Conservation (phyloP, 345 rosid species). For the Moricandia moricandioides region DNA sequence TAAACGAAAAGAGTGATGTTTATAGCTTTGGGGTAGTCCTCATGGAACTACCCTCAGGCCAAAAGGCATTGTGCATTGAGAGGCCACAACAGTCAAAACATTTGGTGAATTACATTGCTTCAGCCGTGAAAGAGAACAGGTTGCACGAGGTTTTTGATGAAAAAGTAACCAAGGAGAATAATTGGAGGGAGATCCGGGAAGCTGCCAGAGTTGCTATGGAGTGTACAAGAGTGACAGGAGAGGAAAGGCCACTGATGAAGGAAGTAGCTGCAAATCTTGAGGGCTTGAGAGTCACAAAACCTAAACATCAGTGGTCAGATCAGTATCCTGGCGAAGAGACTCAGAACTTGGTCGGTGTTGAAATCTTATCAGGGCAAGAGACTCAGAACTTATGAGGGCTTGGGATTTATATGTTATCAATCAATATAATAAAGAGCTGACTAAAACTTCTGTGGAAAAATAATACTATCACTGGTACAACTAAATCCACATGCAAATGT, state of each 20-base stretch:
- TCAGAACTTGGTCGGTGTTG: background rate
- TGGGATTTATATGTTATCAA: no score
- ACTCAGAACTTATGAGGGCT: no score
- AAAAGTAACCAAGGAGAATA: background rate
- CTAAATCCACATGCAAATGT: background rate
- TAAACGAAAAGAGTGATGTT: background rate
- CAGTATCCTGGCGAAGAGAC: background rate
- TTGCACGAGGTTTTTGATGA: background rate
- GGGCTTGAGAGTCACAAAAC: background rate
- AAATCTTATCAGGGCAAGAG: background rate
- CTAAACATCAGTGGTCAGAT: background rate
- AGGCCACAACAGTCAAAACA: background rate
- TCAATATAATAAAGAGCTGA: background rate
- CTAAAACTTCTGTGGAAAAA: background rate
- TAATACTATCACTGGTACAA: background rate
- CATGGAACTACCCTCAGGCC: background rate
- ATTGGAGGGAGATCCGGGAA: background rate
- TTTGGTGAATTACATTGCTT: background rate
- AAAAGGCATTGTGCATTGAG: background rate
- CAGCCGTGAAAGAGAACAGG: background rate
- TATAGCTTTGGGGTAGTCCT: background rate
- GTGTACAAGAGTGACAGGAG: background rate
- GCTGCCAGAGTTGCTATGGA: background rate
- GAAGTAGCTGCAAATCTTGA: background rate
- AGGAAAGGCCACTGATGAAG: background rate